Evolutionary conservation across 2,329 filamentous ascomycete genomes (phyloP).

Genomic region (Penicillium sp.): DNA sequence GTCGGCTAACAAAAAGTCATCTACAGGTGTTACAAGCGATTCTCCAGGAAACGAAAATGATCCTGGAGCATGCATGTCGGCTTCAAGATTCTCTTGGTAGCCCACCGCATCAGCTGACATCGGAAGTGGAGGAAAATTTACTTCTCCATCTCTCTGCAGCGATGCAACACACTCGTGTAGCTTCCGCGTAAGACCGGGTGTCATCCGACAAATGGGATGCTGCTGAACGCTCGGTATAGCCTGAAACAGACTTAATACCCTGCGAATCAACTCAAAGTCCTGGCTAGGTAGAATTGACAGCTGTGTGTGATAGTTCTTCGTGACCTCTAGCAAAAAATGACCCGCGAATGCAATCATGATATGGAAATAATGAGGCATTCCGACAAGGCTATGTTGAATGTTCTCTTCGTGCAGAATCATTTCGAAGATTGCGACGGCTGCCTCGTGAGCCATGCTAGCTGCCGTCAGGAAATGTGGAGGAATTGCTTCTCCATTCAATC

Average conservation of each 20-base stretch:
- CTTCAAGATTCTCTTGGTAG: slow-evolving; percentile 2
- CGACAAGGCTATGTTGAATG: slow-evolving; percentile 37
- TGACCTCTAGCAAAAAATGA: slow-evolving; percentile 43
- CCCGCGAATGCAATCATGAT: slow-evolving; percentile 47
- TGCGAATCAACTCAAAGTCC: slow-evolving; percentile 20
- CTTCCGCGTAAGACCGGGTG: slow-evolving; percentile 22
- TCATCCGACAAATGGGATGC: slow-evolving; percentile 27
- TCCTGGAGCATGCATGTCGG: slow-evolving; percentile 1
- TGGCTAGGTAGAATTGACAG: slow-evolving; percentile 31
- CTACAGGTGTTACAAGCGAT: slow-evolving; percentile 7
- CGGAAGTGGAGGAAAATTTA: slow-evolving; percentile 1
- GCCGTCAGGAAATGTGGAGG: slow-evolving; percentile 33
- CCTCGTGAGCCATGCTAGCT: slow-evolving; percentile 30
- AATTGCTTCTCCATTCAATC: slow-evolving; percentile 39
- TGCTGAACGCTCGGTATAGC: slow-evolving; percentile 20
- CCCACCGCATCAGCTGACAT: neutral
- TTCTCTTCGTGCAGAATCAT: slow-evolving; percentile 40
- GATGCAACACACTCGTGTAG: slow-evolving; percentile 18
- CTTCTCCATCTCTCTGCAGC: slow-evolving; percentile 2
- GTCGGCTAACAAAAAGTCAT: slow-evolving; percentile 16
- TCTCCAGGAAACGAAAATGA: slow-evolving; percentile 12
- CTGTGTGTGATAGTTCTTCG: slow-evolving; percentile 38
- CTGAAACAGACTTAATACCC: slow-evolving; percentile 19
- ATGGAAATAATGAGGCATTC: slow-evolving; percentile 46
- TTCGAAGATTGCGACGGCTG: slow-evolving; percentile 41